These are phyloP conservation scores for Barbarea vulgaris DNA, from an alignment of 345 rosid species.

Conservation along the genomic window DNA sequence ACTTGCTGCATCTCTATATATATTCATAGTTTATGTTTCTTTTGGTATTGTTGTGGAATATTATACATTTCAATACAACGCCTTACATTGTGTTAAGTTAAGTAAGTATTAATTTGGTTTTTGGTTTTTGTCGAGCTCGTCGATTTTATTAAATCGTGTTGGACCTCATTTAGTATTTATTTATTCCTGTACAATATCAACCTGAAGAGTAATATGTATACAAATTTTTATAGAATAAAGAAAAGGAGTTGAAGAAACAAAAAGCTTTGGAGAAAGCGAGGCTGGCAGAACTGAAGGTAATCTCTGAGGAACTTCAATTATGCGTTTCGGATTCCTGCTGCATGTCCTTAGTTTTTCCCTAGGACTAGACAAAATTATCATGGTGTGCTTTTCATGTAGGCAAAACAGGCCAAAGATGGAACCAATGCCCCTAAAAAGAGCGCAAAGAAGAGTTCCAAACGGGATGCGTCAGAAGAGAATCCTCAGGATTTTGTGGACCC, in stretches of 20 bases:
- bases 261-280: constrained; percentile 81
- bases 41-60: not conserved
- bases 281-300: constrained; percentile 65
- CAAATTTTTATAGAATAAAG: constrained; percentile 53
- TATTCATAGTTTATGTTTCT: not conserved
- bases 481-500: constrained; percentile 77
- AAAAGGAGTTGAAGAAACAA: constrained; percentile 79
- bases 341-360: not conserved
- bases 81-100: not conserved
- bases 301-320: not conserved
- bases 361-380: not conserved
- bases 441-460: constrained; percentile 62
- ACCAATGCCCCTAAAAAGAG: constrained; percentile 55
- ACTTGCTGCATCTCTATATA: not conserved
- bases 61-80: constrained; percentile 1
- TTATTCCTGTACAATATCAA: not conserved
- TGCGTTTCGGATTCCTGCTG: constrained; percentile 1
- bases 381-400: constrained; percentile 42
- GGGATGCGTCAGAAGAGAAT: constrained; percentile 64
- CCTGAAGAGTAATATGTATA: not conserved
- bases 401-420: constrained; percentile 59
- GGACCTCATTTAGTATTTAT: not conserved
- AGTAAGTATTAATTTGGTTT: not conserved
- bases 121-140: not conserved
- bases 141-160: not conserved